These are phyloP conservation scores for Pyrenophora graminea DNA, from an alignment of 2,329 filamentous ascomycete genomes.

Conservation along the genomic window DNA sequence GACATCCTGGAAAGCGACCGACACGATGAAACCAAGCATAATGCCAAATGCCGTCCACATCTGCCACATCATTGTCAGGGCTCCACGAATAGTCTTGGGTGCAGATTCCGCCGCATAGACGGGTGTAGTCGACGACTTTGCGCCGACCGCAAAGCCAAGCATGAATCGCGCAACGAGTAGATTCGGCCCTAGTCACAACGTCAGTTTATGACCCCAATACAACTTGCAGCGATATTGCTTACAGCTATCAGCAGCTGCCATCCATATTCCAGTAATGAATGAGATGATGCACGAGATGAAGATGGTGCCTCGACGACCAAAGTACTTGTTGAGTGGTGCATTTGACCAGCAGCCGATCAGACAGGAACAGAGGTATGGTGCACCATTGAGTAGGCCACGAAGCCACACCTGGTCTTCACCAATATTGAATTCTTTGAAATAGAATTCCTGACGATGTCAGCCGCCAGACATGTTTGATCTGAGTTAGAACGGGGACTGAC, in stretches of 20 bases:
- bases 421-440: conserved; percentile 37
- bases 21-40: conserved; percentile 41
- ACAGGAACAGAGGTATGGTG: conserved; percentile 35
- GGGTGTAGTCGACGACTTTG: conserved; percentile 49
- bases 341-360: conserved; percentile 50
- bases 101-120: conserved; percentile 56
- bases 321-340: conserved; percentile 37
- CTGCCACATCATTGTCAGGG: conserved; percentile 59
- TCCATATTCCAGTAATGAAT: conserved; percentile 40
- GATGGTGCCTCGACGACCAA: conserved; percentile 40
- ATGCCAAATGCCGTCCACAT: conserved; percentile 48
- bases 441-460: conserved; percentile 27
- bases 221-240: not conserved
- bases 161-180: conserved; percentile 38
- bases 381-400: conserved; percentile 36
- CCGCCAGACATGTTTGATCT: not conserved
- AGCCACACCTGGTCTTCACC: conserved; percentile 31
- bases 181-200: conserved; percentile 22
- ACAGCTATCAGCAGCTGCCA: conserved; percentile 37
- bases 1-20: conserved; percentile 35
- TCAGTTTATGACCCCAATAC: not conserved
- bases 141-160: conserved; percentile 41
- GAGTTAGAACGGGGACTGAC: not conserved
- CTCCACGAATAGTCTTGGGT: conserved; percentile 55
- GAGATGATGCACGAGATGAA: conserved; percentile 43